Conservation (phyloP, 495 filamentous ascomycete genomes). For the Penicillium psychrofluorescens region DNA sequence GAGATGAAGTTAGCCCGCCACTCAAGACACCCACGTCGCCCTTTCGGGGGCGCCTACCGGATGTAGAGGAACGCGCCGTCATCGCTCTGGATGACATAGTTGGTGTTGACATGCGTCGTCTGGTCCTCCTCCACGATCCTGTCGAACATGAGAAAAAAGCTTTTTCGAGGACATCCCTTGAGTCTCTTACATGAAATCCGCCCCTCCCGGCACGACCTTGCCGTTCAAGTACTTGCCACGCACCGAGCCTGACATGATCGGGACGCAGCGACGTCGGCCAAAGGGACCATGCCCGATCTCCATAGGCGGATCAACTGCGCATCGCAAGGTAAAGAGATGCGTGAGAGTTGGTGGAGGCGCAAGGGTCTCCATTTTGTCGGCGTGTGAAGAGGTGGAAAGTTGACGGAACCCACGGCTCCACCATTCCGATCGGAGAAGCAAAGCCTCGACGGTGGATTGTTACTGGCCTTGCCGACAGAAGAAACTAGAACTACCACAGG, state of each 20-base stretch:
- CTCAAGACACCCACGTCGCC: no score
- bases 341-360: conserved; percentile 17
- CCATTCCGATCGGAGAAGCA: no score
- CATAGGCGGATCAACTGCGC: conserved; percentile 20
- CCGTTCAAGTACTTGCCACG: conserved; percentile 17
- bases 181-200: conserved; percentile 20
- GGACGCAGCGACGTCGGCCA: conserved; percentile 23
- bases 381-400: no score
- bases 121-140: conserved; percentile 22
- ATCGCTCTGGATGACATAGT: conserved; percentile 22
- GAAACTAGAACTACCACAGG: no score
- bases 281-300: conserved; percentile 24
- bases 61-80: conserved; percentile 23
- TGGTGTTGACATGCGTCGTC: conserved; percentile 24
- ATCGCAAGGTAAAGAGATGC: conserved; percentile 24
- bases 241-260: conserved; percentile 18
- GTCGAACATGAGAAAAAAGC: not conserved
- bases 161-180: no score
- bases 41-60: conserved; percentile 5
- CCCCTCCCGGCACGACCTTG: conserved; percentile 21
- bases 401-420: no score
- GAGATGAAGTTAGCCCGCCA: not conserved
- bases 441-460: no score
- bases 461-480: no score
- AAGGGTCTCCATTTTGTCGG: conserved; percentile 12